Base-by-base conservation (phyloP, 129 eudicot species). In the Flaveria robusta region DNA sequence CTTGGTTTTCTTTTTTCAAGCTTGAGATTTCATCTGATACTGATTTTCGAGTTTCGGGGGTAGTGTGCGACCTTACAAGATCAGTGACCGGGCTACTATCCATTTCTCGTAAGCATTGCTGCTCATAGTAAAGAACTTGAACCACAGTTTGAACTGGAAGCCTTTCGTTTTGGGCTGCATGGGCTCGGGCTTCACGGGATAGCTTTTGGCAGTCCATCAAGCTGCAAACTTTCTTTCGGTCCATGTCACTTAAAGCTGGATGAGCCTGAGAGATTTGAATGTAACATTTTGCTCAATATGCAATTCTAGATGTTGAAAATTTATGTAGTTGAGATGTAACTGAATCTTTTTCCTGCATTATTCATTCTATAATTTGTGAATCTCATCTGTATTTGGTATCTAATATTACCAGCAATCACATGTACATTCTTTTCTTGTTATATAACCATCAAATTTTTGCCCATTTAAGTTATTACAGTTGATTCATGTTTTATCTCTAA, bases 151-250 rank as follows among this genome's bases (percentile, higher is more conserved):
- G 99, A 20, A 87, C 97, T 0, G 99, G 99, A 20, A 95, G 96
- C 45, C 99, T 77, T 27, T 91, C 96, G 58, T 91, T 95, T 69
- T 95, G 97, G 69, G 97, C 92, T 7, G 99, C 99, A 39, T 91
- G 97, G 5, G 94, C 92, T 37, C 97, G 93, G 26, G 99, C 99
- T 75, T 89, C 94, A n/a, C 99, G 82, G 3, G 99, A 91, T 13
- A 95, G 94, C 83, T 91, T 95, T 66, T 89, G 96, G 77, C 99
- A 95, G 86, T 95, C 97, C 99, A 95, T 91, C 47, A 91, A 85
- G 68, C 96, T 89, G 94, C 97, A 95, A 12, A 89, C 83, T 79
- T 89, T 91, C 85, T 95, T 95, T 79, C 88, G 80, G 56, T 95
- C 97, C 87, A 85, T 79, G 74, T 95, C 97, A 43, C 90, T 95